A percentile compares a stretch with the other conserved stretches of the same genome.
Conservation (phyloP, 257 asterid genomes). For the Scutellaria barbata region DNA sequence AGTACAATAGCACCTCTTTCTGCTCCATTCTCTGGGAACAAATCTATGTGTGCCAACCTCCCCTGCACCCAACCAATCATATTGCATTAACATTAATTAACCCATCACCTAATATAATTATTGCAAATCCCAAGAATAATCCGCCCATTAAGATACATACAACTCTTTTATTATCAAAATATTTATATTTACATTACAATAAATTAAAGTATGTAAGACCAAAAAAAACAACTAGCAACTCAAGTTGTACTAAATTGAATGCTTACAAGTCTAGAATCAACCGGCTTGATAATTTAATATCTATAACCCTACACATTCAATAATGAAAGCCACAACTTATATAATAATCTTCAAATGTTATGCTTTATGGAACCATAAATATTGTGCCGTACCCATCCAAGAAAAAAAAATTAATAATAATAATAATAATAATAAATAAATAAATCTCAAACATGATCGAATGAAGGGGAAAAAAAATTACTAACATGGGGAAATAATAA, state of each 20-base stretch:
- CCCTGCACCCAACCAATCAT: constrained; percentile 52
- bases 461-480: background rate
- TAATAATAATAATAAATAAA: background rate
- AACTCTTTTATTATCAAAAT: background rate
- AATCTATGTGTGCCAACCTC: constrained; percentile 62
- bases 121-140: background rate
- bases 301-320: constrained; percentile 8
- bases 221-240: background rate
- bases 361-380: background rate
- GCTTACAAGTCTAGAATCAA: constrained; percentile 11
- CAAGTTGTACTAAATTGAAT: background rate
- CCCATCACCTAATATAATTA: background rate
- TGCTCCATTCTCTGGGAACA: constrained; percentile 54
- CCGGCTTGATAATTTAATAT: constrained; percentile 19
- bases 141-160: background rate
- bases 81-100: background rate
- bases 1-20: constrained; percentile 57
- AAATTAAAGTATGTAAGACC: background rate
- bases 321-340: constrained; percentile 14
- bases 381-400: constrained; percentile 33
- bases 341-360: background rate
- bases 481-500: no score
- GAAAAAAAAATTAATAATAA: background rate
- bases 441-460: background rate
- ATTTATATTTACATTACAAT: background rate